Evolutionary conservation across 148 eudicot species (phyloP).

Genomic region (Rhododendron williamsianum): DNA sequence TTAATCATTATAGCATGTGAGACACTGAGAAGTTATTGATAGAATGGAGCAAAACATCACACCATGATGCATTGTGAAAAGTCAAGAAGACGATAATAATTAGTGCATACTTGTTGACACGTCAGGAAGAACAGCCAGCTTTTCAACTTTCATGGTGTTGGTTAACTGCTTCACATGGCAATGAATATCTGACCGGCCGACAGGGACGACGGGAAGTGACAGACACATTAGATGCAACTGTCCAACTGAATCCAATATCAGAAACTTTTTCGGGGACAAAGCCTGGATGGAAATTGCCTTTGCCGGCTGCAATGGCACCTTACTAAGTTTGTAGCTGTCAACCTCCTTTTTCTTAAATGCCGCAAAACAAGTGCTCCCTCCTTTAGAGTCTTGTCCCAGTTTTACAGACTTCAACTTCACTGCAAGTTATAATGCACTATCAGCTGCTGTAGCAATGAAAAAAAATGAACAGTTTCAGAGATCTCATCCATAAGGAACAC

Average conservation of each 20-base stretch:
- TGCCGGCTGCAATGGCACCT: slow-evolving; percentile 26
- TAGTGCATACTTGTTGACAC: slow-evolving; percentile 24
- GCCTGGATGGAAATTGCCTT: slow-evolving; percentile 60
- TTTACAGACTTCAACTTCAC: slow-evolving; percentile 65
- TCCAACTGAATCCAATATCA: slow-evolving; percentile 65
- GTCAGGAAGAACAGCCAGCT: slow-evolving; percentile 40
- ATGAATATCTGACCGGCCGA: slow-evolving; percentile 21
- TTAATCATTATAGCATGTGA: background rate
- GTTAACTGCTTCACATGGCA: slow-evolving; percentile 28
- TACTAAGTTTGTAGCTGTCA: slow-evolving; percentile 25
- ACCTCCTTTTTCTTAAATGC: slow-evolving; percentile 37
- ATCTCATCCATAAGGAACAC: background rate
- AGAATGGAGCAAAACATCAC: background rate
- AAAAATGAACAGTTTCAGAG: slow-evolving; percentile 36
- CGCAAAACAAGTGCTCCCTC: slow-evolving; percentile 55
- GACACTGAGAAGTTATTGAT: background rate
- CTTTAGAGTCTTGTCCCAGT: slow-evolving; percentile 62
- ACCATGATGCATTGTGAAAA: background rate
- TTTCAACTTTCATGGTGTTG: slow-evolving; percentile 33
- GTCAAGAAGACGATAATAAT: background rate
- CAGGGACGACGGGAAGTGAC: slow-evolving; percentile 13
- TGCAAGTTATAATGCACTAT: slow-evolving; percentile 74
- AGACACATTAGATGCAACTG: slow-evolving; percentile 40
- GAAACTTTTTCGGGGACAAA: slow-evolving; percentile 52
- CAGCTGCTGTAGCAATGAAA: slow-evolving; percentile 59